phyloP scores from a whole-genome alignment of 768 basidiomycete genomes.

The Calocybe cyanea region DNA sequence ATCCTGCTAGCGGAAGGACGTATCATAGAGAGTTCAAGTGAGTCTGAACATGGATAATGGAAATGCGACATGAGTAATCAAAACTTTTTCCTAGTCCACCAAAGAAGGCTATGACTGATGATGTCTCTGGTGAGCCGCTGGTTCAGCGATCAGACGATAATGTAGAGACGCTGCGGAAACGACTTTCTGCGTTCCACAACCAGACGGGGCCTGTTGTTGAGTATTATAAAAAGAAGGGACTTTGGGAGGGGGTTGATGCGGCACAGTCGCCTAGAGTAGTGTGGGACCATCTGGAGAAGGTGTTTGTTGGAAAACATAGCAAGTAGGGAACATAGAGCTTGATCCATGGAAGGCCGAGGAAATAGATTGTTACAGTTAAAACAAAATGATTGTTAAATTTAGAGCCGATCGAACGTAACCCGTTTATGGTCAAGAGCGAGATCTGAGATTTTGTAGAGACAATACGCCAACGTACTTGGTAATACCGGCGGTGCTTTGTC shows the following conservation, averaged over 20 bases:
- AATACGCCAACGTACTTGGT: too few relatives aligned
- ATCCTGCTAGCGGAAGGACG: slow-evolving; percentile 82
- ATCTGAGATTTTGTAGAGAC: too few relatives aligned
- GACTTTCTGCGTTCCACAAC: slow-evolving; percentile 82
- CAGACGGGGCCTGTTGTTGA: slow-evolving; percentile 96
- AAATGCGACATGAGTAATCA: too few relatives aligned
- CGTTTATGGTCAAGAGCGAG: too few relatives aligned
- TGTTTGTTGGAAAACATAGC: slow-evolving; percentile 53
- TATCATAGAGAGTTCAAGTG: slow-evolving; percentile 97
- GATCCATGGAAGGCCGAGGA: too few relatives aligned
- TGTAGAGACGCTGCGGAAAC: slow-evolving; percentile 89
- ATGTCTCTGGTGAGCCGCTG: slow-evolving; percentile 92
- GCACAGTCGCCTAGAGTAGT: slow-evolving; percentile 91
- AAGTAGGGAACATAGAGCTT: too few relatives aligned
- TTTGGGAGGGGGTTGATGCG: slow-evolving; percentile 91
- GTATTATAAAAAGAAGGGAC: slow-evolving; percentile 89
- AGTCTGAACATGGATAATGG: slow-evolving; percentile 29
- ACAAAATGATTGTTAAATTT: too few relatives aligned
- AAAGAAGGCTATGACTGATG: slow-evolving; percentile 93
- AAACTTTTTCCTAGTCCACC: slow-evolving; percentile 66
- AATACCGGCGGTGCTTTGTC: too few relatives aligned
- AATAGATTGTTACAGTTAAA: too few relatives aligned
- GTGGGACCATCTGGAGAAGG: slow-evolving; percentile 75
- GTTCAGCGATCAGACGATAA: slow-evolving; percentile 98
- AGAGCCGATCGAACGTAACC: too few relatives aligned